Evolutionary conservation across 1,284 basidiomycete species (phyloP).

Genomic region (Tranzscheliella williamsii): DNA sequence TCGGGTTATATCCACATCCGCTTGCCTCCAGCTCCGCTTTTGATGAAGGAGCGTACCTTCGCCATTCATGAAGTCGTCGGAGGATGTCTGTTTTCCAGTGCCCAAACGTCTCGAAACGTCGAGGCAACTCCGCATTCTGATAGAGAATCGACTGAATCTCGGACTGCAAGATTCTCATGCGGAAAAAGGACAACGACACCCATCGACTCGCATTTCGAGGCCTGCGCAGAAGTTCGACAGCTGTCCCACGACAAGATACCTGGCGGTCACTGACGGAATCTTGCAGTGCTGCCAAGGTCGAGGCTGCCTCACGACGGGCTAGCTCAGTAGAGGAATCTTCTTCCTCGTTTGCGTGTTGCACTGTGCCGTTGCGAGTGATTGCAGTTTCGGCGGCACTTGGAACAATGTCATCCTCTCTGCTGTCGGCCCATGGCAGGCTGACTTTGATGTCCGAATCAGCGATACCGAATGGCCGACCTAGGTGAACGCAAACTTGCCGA

Average conservation of each 20-base stretch:
- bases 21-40: constrained; percentile 26
- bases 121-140: constrained; percentile 37
- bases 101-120: constrained; percentile 26
- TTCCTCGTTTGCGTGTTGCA: constrained; percentile 1
- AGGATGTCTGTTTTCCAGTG: constrained; percentile 41
- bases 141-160: constrained; percentile 40
- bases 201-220: constrained; percentile 35
- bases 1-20: constrained; percentile 41
- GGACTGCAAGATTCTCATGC: constrained; percentile 38
- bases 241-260: background rate
- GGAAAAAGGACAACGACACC: constrained; percentile 39
- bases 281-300: constrained; percentile 29
- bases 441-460: constrained; percentile 40
- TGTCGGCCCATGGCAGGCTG: constrained; percentile 28
- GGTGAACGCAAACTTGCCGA: constrained; percentile 38
- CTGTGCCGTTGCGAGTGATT: too few species aligned
- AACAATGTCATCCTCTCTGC: constrained; percentile 22
- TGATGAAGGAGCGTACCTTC: constrained; percentile 32
- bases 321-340: constrained; percentile 28
- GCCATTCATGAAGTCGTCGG: constrained; percentile 31
- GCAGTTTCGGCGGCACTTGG: constrained; percentile 4
- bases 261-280: constrained; percentile 10
- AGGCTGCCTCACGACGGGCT: constrained; percentile 31
- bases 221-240: constrained; percentile 14
- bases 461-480: constrained; percentile 35